These are phyloP conservation scores for Pseudocercospora cruenta DNA, from an alignment of 2,329 filamentous ascomycete genomes.

Conservation along the genomic window DNA sequence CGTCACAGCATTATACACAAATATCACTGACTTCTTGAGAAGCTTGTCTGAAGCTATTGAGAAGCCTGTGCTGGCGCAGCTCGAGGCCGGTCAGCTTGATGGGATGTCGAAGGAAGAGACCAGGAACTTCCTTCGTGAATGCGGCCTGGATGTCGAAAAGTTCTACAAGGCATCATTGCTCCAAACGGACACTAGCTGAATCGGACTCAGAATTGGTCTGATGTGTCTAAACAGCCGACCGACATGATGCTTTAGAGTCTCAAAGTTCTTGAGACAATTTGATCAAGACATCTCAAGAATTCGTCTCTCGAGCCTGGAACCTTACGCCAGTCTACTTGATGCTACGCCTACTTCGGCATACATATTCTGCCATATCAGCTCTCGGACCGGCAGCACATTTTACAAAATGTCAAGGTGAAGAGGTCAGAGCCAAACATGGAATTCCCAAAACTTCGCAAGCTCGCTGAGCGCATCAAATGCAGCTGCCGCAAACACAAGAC, in stretches of 20 bases:
- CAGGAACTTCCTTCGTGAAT: constrained; percentile 38
- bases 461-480: background rate
- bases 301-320: background rate
- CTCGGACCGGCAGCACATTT: background rate
- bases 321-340: background rate
- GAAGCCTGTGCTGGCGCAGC: constrained; percentile 55
- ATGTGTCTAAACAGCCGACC: background rate
- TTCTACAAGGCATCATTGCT: constrained; percentile 3
- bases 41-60: constrained; percentile 48
- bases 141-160: constrained; percentile 26
- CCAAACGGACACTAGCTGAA: background rate
- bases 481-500: background rate
- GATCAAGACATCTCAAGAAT: background rate
- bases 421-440: background rate
- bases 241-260: background rate
- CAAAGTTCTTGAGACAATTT: background rate
- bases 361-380: background rate
- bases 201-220: background rate
- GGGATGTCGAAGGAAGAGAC: constrained; percentile 46
- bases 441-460: background rate
- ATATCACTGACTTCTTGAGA: constrained; percentile 47
- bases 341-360: background rate
- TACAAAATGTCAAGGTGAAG: background rate
- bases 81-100: constrained; percentile 53
- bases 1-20: constrained; percentile 44